These are phyloP conservation scores for Teratosphaeria gauchensis DNA, from an alignment of 2,329 filamentous ascomycete genomes.

Conservation along the genomic window DNA sequence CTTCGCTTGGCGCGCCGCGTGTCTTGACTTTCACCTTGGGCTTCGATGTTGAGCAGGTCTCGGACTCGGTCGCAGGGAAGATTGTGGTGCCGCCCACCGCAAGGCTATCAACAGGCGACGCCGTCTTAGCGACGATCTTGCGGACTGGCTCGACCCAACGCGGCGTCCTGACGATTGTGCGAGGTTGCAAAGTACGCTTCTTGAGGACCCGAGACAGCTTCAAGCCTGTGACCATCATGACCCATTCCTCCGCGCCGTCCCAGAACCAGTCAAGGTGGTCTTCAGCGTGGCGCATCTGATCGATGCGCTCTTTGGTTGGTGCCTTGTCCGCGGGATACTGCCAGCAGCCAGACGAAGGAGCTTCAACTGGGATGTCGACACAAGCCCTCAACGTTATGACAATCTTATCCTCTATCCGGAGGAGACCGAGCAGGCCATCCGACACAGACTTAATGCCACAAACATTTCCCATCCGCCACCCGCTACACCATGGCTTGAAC, in stretches of 20 bases:
- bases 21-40: conserved; percentile 18
- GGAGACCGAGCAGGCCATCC: neutral
- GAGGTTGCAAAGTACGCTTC: neutral
- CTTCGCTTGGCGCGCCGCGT: conserved; percentile 7
- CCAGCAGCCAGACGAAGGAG: neutral
- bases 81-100: neutral
- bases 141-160: neutral
- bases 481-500: conserved; percentile 10
- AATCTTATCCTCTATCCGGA: neutral
- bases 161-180: neutral
- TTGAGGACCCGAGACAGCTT: neutral
- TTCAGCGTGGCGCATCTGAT: conserved; percentile 40
- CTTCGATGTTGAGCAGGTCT: conserved; percentile 5
- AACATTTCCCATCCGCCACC: conserved; percentile 1
- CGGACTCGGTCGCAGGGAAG: neutral
- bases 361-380: neutral
- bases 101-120: neutral
- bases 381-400: neutral
- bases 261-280: conserved; percentile 40
- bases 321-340: conserved; percentile 40
- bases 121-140: neutral
- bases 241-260: conserved; percentile 15
- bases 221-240: neutral
- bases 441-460: neutral
- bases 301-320: conserved; percentile 36